Evolutionary conservation across 2,329 filamentous ascomycete genomes (phyloP).

Genomic region (Pyrenophora seminiperda): DNA sequence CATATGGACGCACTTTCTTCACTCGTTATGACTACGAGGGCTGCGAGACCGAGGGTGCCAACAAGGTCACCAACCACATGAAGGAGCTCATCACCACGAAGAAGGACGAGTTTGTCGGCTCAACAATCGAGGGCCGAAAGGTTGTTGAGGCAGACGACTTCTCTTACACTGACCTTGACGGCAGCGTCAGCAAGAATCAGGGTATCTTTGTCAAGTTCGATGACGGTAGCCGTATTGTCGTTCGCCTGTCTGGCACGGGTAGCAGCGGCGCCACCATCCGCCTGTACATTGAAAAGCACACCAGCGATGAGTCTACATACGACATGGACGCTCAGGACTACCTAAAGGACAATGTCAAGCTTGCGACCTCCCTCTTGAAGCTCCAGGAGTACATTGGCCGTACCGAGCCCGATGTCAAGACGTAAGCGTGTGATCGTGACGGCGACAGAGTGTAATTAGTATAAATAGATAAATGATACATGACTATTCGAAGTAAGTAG

Average conservation of each 20-base stretch:
- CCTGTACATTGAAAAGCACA: conserved; percentile 96
- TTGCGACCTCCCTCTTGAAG: conserved; percentile 84
- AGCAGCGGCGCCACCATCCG: conserved; percentile 95
- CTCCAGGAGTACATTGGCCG: conserved; percentile 93
- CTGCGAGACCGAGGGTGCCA: conserved; percentile 86
- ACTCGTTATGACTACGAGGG: conserved; percentile 98
- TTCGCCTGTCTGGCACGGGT: conserved; percentile 92
- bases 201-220: conserved; percentile 94
- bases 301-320: conserved; percentile 77
- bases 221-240: conserved; percentile 91
- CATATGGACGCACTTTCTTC: conserved; percentile 97
- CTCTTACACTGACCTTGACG: conserved; percentile 97
- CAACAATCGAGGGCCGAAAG: conserved; percentile 79
- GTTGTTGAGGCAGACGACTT: conserved; percentile 93
- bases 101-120: conserved; percentile 78
- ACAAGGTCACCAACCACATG: conserved; percentile 84
- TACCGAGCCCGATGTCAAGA: conserved; percentile 95
- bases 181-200: conserved; percentile 93
- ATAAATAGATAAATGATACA: conserved; percentile 4
- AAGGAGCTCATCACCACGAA: conserved; percentile 74
- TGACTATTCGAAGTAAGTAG: background rate
- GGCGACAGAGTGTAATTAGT: conserved; percentile 5
- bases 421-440: conserved; percentile 57
- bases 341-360: conserved; percentile 84
- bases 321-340: conserved; percentile 88